Evolutionary conservation across 176 grass and related monocot species (phyloP).

Genomic region (Leersia perrieri): DNA sequence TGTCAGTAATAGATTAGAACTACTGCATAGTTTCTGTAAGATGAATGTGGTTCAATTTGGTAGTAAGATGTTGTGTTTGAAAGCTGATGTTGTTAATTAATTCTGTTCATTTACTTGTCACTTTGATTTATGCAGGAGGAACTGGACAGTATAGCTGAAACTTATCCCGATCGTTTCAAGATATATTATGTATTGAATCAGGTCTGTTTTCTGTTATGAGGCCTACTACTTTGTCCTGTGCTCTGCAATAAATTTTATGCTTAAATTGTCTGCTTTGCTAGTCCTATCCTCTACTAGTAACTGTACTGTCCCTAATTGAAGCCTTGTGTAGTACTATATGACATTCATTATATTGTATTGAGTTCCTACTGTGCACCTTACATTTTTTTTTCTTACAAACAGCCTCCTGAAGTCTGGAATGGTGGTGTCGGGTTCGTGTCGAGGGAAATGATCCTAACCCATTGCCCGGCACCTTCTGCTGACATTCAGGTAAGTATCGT

Average conservation of each 20-base stretch:
- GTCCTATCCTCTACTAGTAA: neutral
- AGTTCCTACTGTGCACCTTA: neutral
- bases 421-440: constrained; percentile 88
- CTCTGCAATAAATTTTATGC: neutral
- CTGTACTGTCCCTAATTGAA: neutral
- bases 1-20: neutral
- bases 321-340: neutral
- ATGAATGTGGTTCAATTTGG: neutral
- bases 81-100: neutral
- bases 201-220: constrained; percentile 39
- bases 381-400: constrained; percentile 12
- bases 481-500: constrained; percentile 70
- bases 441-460: constrained; percentile 85
- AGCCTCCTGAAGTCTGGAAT: constrained; percentile 78
- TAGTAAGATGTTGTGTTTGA: neutral
- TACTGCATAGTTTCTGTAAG: neutral
- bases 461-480: constrained; percentile 61
- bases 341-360: neutral
- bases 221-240: neutral
- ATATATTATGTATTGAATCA: constrained; percentile 89
- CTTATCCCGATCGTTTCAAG: constrained; percentile 71
- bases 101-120: constrained; percentile 13
- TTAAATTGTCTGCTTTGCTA: neutral
- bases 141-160: constrained; percentile 55
- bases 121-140: constrained; percentile 59